These are phyloP conservation scores for Friedmanniomyces endolithicus DNA, from an alignment of 495 filamentous ascomycete species.

Conservation along the genomic window DNA sequence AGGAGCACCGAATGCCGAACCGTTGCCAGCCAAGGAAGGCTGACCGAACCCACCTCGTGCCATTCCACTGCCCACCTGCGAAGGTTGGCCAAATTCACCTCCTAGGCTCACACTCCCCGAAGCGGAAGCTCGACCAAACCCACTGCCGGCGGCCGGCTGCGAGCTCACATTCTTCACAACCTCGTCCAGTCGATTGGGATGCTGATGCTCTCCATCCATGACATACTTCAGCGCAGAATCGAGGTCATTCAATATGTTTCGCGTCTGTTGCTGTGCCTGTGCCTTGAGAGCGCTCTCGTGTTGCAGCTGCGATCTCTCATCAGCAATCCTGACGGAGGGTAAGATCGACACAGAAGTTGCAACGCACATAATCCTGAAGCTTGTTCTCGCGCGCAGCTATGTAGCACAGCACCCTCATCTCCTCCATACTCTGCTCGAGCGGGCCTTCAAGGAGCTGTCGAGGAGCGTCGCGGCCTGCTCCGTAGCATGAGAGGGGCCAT, in stretches of 20 bases:
- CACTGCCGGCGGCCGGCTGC: neutral
- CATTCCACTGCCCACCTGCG: neutral
- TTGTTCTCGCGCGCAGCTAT: slow-evolving; percentile 31
- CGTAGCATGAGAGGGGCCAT: slow-evolving; percentile 80
- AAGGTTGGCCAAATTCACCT: neutral
- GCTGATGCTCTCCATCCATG: slow-evolving; percentile 51
- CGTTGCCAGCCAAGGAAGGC: neutral
- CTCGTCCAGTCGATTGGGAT: slow-evolving; percentile 64
- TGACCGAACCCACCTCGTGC: neutral
- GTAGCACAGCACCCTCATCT: slow-evolving; percentile 60
- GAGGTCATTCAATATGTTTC: slow-evolving; percentile 50
- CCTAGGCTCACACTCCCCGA: slow-evolving; percentile 17
- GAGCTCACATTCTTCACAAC: slow-evolving; percentile 8
- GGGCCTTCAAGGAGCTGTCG: slow-evolving; percentile 68
- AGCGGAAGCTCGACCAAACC: slow-evolving; percentile 19
- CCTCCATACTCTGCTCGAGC: slow-evolving; percentile 76
- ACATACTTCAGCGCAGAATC: slow-evolving; percentile 64
- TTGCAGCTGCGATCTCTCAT: slow-evolving; percentile 33
- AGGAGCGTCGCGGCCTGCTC: slow-evolving; percentile 57
- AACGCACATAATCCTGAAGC: slow-evolving; percentile 4
- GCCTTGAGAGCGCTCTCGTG: slow-evolving; percentile 48
- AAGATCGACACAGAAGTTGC: neutral
- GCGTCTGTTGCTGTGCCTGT: slow-evolving; percentile 55
- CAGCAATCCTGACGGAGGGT: neutral
- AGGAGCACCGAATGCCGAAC: neutral